These are phyloP conservation scores for Trichosporon sp. DNA, from an alignment of 1,284 basidiomycete species.

Conservation along the genomic window DNA sequence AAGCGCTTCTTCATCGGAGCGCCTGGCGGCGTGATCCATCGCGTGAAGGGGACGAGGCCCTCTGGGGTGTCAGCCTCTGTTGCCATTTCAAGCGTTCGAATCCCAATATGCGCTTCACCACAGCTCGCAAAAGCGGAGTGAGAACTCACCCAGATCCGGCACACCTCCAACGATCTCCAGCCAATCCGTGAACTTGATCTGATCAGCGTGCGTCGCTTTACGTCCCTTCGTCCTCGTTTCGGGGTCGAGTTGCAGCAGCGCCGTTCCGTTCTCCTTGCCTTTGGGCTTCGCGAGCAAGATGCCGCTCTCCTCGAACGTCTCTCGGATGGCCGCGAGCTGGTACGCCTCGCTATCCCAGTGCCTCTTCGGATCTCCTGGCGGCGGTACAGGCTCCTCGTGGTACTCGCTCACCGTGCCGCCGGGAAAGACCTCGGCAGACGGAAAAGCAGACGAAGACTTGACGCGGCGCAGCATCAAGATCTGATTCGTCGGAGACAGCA, in stretches of 20 bases:
- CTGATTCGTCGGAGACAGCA: constrained; percentile 15
- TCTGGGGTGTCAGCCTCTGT: constrained; percentile 1
- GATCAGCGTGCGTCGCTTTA: constrained; percentile 9
- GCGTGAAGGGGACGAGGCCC: constrained; percentile 17
- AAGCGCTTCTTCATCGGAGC: constrained; percentile 12
- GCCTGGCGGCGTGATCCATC: constrained; percentile 17
- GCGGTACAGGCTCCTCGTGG: constrained; percentile 10
- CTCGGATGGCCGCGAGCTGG: constrained; percentile 13
- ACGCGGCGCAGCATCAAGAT: constrained; percentile 17
- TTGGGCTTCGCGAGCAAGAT: constrained; percentile 11
- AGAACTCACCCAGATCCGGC: constrained; percentile 6
- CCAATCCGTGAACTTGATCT: constrained; percentile 14
- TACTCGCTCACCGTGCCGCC: constrained; percentile 13
- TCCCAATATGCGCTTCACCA: too few relatives aligned
- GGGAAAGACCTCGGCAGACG: constrained; percentile 15
- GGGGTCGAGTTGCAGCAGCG: constrained; percentile 4
- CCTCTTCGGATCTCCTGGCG: not conserved
- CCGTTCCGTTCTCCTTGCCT: not conserved
- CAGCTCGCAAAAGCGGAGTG: too few relatives aligned
- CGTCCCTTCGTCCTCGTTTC: not conserved
- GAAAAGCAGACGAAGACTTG: constrained; percentile 10
- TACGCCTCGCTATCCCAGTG: constrained; percentile 14
- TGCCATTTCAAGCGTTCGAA: too few relatives aligned
- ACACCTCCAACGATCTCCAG: constrained; percentile 8
- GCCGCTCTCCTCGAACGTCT: constrained; percentile 21